Evolutionary conservation across 1,284 basidiomycete genomes (phyloP), one percentile per base, ranked within the genome.

Genomic region (Ceratobasidium sp.): DNA sequence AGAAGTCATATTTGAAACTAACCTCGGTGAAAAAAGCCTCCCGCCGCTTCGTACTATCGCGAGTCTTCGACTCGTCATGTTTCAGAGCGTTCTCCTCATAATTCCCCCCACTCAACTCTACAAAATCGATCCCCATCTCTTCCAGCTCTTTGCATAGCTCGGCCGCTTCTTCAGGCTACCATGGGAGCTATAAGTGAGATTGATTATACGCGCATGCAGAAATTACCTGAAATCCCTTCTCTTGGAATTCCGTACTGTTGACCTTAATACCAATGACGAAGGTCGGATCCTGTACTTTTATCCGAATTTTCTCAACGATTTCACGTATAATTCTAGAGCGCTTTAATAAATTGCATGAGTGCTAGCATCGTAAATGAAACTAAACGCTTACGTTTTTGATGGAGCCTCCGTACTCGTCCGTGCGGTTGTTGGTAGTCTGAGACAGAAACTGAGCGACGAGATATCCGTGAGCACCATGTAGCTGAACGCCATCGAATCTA

Each of bases 61-160:
- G 79, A 6, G 26, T 4, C 46, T 18, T 14, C 16, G 18, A n/a
- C 23, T 21, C 14, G 54, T 35, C 35, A 38, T 38, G 28, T 32
- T 57, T 57, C 54, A 16, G 26, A 16, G 30, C 11, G 35, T 11
- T 76, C 73, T 54, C 30, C 28, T 85, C 83, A 74, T 85, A 86
- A 0, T 80, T 82, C 28, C 85, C 83, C 16, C 85, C 85, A 14
- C 78, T 80, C 63, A 86, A 74, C 75, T 87, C 87, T 49, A 88
- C 84, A 76, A 88, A 79, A 77, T 87, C 86, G 6, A 87, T 80
- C 0, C 80, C 80, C 1, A 78, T 79, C 11, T 76, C 79, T 73
- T 87, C 86, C 49, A 88, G 80, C 76, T 82, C 78, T 62, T 79
- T 76, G 58, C 84, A 84, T 7, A 84, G 82, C 57, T 78, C 71